phyloP scores from a whole-genome alignment of 2,329 filamentous ascomycete genomes.

The Endothia cerciana region DNA sequence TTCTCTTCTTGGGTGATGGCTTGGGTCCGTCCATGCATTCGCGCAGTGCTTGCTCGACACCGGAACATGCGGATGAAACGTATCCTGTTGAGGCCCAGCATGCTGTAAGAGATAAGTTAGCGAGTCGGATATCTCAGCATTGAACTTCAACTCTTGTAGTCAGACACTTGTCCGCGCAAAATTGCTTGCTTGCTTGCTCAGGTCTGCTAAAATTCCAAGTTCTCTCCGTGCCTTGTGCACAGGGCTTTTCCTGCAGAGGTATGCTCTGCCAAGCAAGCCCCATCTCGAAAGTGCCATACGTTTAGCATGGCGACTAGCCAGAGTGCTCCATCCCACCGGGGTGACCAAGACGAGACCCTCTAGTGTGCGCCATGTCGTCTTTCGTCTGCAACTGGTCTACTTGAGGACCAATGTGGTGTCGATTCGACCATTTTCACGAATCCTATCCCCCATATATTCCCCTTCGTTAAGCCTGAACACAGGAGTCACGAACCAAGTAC shows the following conservation, averaged over 20 bases:
- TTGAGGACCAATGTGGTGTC: too few relatives aligned
- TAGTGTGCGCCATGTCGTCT: too few relatives aligned
- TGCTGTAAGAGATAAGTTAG: constrained; percentile 51
- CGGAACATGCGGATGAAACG: constrained; percentile 61
- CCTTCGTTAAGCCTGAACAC: too few relatives aligned
- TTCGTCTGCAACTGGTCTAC: too few relatives aligned
- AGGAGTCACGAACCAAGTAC: too few relatives aligned
- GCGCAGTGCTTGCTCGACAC: constrained; percentile 63
- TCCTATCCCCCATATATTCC: too few relatives aligned
- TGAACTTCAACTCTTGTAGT: not conserved
- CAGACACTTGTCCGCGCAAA: constrained; percentile 1
- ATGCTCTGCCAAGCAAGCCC: not conserved
- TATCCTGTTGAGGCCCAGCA: constrained; percentile 85
- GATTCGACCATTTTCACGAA: too few relatives aligned
- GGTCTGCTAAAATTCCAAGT: not conserved
- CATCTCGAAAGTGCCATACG: too few relatives aligned
- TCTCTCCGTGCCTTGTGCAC: not conserved
- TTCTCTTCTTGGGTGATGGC: constrained; percentile 54
- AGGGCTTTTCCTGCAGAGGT: not conserved
- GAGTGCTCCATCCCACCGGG: too few relatives aligned
- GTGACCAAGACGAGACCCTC: too few relatives aligned
- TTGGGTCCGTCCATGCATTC: constrained; percentile 79
- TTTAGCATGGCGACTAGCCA: too few relatives aligned
- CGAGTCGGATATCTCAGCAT: not conserved
- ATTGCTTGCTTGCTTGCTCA: not conserved